A percentile compares a stretch with the other conserved stretches of the same genome.
These are phyloP conservation scores for Ceratocystis ficicola DNA, from an alignment of 2,329 filamentous ascomycete genomes.

Conservation along the genomic window DNA sequence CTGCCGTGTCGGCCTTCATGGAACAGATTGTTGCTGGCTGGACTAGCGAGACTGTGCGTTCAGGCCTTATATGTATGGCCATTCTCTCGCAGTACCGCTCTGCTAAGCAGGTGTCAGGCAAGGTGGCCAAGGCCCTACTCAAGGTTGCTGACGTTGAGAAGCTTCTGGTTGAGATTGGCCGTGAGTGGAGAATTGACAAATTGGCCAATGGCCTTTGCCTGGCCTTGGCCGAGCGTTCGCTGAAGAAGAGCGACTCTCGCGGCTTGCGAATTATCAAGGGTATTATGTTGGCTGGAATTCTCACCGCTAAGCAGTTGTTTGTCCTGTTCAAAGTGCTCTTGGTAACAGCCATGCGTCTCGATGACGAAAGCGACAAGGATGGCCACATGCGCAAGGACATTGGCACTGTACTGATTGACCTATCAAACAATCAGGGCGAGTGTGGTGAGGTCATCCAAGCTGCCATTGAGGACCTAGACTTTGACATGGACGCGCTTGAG, in stretches of 20 bases:
- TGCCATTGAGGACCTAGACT: constrained; percentile 53
- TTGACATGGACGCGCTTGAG: constrained; percentile 65
- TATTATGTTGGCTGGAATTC: constrained; percentile 46
- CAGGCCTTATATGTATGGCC: constrained; percentile 67
- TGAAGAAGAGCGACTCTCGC: constrained; percentile 45
- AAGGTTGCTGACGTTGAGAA: constrained; percentile 49
- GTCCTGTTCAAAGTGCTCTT: constrained; percentile 55
- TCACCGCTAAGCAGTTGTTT: constrained; percentile 51
- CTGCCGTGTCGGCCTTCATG: constrained; percentile 75
- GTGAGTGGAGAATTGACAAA: constrained; percentile 56
- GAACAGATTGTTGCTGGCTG: constrained; percentile 71
- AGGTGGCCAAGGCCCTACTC: constrained; percentile 56
- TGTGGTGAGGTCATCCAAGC: constrained; percentile 52
- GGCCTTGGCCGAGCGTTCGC: constrained; percentile 49
- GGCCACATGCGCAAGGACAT: constrained; percentile 50
- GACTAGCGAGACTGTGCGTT: constrained; percentile 57
- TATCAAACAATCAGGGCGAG: constrained; percentile 48
- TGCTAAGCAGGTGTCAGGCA: constrained; percentile 54
- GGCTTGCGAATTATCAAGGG: constrained; percentile 49
- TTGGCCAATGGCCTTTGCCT: constrained; percentile 60
- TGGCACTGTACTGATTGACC: constrained; percentile 52
- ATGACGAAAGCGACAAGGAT: constrained; percentile 42
- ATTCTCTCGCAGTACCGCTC: constrained; percentile 71
- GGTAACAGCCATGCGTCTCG: constrained; percentile 45
- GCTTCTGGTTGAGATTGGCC: constrained; percentile 48